Conservation (phyloP, 2,329 filamentous ascomycete species). For the Camillea tinctor region DNA sequence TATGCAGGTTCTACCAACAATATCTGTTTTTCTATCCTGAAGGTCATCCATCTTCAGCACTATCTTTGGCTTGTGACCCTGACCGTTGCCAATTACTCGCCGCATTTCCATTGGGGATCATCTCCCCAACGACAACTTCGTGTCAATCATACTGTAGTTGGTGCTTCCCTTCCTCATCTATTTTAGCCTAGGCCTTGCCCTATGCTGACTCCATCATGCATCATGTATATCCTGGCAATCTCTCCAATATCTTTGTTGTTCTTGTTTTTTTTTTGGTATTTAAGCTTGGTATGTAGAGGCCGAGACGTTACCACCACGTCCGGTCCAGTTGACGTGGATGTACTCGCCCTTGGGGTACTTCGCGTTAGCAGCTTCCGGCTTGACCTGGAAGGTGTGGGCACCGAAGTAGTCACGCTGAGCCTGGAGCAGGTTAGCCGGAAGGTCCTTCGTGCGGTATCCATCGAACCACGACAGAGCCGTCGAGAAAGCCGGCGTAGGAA, state of each 20-base stretch:
- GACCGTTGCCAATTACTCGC: not conserved
- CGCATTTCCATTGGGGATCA: not conserved
- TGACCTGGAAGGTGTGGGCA: slow-evolving; percentile 85
- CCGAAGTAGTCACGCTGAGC: slow-evolving; percentile 99
- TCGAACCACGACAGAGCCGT: slow-evolving; percentile 98
- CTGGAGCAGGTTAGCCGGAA: slow-evolving; percentile 97
- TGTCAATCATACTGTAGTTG: slow-evolving; percentile 1
- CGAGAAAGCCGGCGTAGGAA: slow-evolving; percentile 94
- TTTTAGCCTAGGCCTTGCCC: slow-evolving; percentile 20
- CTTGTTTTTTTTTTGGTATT: slow-evolving; percentile 11
- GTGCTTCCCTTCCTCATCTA: slow-evolving; percentile 23
- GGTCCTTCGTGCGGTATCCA: slow-evolving; percentile 94
- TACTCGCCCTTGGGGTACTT: slow-evolving; percentile 84
- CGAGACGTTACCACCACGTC: slow-evolving; percentile 93
- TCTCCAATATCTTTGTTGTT: too few relatives aligned
- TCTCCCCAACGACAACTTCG: not conserved
- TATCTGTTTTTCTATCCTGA: not conserved
- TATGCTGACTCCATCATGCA: slow-evolving; percentile 14
- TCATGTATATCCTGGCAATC: slow-evolving; percentile 12
- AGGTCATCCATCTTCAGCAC: not conserved
- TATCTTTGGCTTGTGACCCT: not conserved
- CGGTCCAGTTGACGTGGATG: slow-evolving; percentile 99
- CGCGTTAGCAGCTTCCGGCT: slow-evolving; percentile 72
- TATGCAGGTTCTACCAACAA: not conserved
- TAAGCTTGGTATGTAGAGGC: slow-evolving; percentile 98